Evolutionary conservation across 1,284 basidiomycete genomes (phyloP).

Genomic region (Takashimella tepidaria): DNA sequence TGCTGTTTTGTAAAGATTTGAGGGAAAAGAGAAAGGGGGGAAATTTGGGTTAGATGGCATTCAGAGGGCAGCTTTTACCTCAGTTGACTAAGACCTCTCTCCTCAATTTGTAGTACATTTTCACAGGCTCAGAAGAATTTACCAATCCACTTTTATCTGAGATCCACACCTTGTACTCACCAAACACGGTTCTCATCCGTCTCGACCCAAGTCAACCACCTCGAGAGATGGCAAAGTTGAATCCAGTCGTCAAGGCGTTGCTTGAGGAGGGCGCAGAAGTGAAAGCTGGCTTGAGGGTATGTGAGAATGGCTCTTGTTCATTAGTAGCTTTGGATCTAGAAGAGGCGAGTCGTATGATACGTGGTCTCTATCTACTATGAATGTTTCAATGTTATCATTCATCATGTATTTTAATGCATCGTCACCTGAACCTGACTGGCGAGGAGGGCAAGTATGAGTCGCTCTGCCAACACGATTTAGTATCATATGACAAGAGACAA

Average conservation of each 20-base stretch:
- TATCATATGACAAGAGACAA: too few species aligned
- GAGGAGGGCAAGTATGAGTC: too few species aligned
- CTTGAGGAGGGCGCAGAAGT: slow-evolving; percentile 11
- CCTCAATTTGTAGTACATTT: slow-evolving; percentile 17
- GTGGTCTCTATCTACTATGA: too few species aligned
- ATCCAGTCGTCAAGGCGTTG: slow-evolving; percentile 25
- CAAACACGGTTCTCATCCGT: slow-evolving; percentile 29
- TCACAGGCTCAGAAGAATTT: slow-evolving; percentile 19
- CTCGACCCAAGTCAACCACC: slow-evolving; percentile 27
- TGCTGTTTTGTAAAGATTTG: too few species aligned
- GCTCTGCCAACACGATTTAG: too few species aligned
- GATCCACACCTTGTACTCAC: slow-evolving; percentile 18
- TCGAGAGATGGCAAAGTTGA: slow-evolving; percentile 17
- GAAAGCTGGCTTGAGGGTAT: slow-evolving; percentile 23
- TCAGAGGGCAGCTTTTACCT: too few species aligned
- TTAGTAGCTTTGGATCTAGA: slow-evolving; percentile 20
- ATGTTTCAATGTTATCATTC: too few species aligned
- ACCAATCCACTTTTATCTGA: slow-evolving; percentile 11
- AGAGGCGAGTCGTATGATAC: too few species aligned
- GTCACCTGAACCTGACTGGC: too few species aligned
- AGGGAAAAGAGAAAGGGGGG: not conserved
- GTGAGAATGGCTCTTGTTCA: slow-evolving; percentile 27
- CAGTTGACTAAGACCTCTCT: not conserved
- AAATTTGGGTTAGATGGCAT: too few species aligned
- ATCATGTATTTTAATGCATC: too few species aligned